Conservation (phyloP, 2,329 filamentous ascomycete genomes). For the Apiospora rasikravindrae region DNA sequence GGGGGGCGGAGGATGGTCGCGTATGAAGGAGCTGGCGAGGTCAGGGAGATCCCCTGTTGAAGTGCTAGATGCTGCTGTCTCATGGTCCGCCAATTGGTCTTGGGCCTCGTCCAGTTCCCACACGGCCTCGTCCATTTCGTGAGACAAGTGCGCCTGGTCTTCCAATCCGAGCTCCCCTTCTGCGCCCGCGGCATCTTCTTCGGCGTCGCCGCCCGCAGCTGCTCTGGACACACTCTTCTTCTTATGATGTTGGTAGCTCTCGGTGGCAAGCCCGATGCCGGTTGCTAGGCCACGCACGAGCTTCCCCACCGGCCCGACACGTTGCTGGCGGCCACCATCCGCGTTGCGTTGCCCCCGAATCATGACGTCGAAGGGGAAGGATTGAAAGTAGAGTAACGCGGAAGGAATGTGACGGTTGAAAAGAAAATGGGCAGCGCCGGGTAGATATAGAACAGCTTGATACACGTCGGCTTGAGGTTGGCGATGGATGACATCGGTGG, state of each 20-base stretch:
- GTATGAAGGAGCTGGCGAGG: neutral
- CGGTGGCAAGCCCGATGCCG: slow-evolving; percentile 24
- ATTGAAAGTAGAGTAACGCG: neutral
- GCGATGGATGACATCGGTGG: no score
- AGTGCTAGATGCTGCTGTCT: neutral
- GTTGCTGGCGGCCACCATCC: neutral
- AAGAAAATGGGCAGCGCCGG: neutral
- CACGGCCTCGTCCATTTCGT: slow-evolving; percentile 22
- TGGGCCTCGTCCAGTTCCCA: slow-evolving; percentile 26
- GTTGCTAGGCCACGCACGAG: slow-evolving; percentile 22
- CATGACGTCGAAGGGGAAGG: neutral
- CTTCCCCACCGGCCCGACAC: slow-evolving; percentile 25
- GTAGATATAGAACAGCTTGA: neutral
- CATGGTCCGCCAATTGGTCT: slow-evolving; percentile 17
- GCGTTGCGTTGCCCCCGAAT: neutral
- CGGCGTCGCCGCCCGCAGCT: neutral
- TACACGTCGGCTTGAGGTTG: neutral
- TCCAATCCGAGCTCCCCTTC: neutral
- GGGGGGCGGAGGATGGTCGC: neutral
- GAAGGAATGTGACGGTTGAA: no score
- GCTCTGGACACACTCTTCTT: slow-evolving; percentile 21
- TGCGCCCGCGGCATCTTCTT: neutral
- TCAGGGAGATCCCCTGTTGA: neutral
- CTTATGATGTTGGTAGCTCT: slow-evolving; percentile 22
- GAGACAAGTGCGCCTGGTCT: slow-evolving; percentile 4